phyloP scores from a whole-genome alignment of 768 basidiomycete genomes.

The Mycena sanguinolenta region DNA sequence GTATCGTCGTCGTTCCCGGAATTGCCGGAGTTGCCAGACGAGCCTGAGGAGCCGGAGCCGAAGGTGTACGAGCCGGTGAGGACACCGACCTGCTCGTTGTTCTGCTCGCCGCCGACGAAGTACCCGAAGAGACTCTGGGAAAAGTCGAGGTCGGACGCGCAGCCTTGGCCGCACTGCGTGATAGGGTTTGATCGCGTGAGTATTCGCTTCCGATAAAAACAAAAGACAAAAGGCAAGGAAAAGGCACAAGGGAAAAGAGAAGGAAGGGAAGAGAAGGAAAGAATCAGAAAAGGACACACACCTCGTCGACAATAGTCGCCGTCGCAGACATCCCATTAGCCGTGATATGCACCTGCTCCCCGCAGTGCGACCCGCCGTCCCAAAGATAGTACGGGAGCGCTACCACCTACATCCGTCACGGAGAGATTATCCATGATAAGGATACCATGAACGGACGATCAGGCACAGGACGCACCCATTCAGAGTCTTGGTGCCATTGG shows the following conservation, averaged over 20 bases:
- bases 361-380: constrained; percentile 47
- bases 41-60: constrained; percentile 12
- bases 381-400: constrained; percentile 39
- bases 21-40: background rate
- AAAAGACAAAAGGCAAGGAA: too few species aligned
- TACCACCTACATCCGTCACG: constrained; percentile 12
- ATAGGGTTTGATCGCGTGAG: too few species aligned
- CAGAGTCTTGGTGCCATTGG: too few species aligned
- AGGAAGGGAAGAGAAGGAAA: background rate
- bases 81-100: constrained; percentile 11
- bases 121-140: constrained; percentile 52
- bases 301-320: constrained; percentile 53
- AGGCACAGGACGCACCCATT: too few species aligned
- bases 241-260: too few species aligned
- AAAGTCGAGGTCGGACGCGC: constrained; percentile 50
- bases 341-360: constrained; percentile 51
- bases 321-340: constrained; percentile 44
- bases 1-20: background rate
- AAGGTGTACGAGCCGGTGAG: background rate
- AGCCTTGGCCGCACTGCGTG: too few species aligned
- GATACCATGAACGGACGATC: too few species aligned
- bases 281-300: constrained; percentile 16
- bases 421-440: background rate
- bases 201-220: too few species aligned
- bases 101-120: constrained; percentile 45